phyloP scores from a whole-genome alignment of 768 basidiomycete genomes.

The Daedaleopsis sinensis region DNA sequence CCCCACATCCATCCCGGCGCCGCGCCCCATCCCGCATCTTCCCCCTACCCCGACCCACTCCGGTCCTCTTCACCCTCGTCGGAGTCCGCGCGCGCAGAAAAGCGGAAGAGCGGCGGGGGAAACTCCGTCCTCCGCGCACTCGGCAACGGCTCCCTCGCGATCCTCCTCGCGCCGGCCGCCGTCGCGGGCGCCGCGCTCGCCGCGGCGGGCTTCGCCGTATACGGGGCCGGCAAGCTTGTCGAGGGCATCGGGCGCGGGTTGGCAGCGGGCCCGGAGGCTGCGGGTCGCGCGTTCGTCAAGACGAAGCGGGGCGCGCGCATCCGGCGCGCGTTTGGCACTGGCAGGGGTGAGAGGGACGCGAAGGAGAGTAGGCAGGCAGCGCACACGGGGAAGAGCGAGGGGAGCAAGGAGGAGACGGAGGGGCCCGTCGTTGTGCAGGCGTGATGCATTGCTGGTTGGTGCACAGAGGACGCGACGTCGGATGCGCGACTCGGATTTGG shows the following conservation, averaged over 20 bases:
- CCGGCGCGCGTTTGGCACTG: neutral
- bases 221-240: constrained; percentile 14
- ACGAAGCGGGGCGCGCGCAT: neutral
- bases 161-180: constrained; percentile 10
- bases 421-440: neutral
- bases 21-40: too few relatives aligned
- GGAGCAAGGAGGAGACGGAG: neutral
- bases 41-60: too few relatives aligned
- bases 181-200: constrained; percentile 5
- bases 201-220: constrained; percentile 4
- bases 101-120: neutral
- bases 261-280: constrained; percentile 1
- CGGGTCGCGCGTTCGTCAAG: neutral
- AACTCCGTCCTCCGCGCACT: constrained; percentile 1
- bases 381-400: neutral
- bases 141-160: constrained; percentile 2
- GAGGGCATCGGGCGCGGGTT: constrained; percentile 8
- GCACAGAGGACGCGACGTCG: too few relatives aligned
- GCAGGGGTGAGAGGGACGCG: neutral
- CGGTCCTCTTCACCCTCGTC: neutral
- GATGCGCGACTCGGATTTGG: too few relatives aligned
- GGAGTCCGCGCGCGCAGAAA: neutral
- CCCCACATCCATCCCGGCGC: too few relatives aligned
- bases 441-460: neutral
- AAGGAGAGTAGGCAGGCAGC: neutral